Conservation (phyloP, 306 rosid genomes). For the Neltuma alba region DNA sequence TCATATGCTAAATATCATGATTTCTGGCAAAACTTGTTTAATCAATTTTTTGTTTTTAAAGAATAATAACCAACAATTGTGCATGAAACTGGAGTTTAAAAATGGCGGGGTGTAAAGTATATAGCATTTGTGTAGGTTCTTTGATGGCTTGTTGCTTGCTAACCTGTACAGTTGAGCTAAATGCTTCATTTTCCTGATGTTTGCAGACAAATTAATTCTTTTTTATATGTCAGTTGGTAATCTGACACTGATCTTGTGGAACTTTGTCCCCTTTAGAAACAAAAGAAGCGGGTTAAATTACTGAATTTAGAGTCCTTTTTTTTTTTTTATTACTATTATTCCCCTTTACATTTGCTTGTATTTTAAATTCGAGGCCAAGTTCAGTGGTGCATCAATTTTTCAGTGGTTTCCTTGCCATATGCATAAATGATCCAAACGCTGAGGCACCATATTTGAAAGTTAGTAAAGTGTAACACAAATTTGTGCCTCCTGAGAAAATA, state of each 20-base stretch:
- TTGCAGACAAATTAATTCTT: not conserved
- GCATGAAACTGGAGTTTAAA: not conserved
- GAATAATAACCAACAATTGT: not conserved
- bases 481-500: conserved; percentile 12
- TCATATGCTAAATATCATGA: not conserved
- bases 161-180: not conserved
- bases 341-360: not conserved
- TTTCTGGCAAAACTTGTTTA: not conserved
- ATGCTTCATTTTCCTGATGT: not conserved
- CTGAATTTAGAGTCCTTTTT: not conserved
- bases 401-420: not conserved
- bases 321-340: not conserved
- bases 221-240: not conserved
- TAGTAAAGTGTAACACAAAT: not conserved
- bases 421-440: not conserved
- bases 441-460: not conserved
- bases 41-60: not conserved
- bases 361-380: not conserved
- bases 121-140: not conserved
- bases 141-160: not conserved
- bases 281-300: conserved; percentile 12
- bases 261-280: conserved; percentile 4
- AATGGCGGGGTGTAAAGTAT: not conserved
- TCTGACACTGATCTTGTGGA: conserved; percentile 1
- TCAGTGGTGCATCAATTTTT: not conserved